Conservation (phyloP, 148 eudicot species). For the Hydrangea macrophylla region DNA sequence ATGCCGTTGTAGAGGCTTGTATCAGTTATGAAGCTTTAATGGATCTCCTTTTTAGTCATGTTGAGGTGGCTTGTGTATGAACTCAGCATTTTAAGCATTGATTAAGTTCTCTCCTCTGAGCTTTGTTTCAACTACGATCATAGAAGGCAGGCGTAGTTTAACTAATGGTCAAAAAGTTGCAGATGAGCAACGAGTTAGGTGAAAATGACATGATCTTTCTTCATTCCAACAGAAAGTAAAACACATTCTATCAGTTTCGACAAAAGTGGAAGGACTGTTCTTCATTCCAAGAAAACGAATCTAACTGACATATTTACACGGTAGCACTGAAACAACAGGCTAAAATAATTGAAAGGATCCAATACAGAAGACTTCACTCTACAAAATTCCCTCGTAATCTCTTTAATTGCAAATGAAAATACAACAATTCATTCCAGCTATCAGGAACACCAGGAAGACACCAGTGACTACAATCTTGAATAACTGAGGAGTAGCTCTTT, state of each 20-base stretch:
- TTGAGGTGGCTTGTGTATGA: too few relatives aligned
- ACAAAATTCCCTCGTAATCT: slow-evolving; percentile 18
- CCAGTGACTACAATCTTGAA: slow-evolving; percentile 99
- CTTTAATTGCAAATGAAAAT: slow-evolving; percentile 42
- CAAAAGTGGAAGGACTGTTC: not conserved
- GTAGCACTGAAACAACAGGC: not conserved
- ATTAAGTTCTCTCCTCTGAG: too few relatives aligned
- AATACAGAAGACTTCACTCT: not conserved
- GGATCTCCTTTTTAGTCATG: too few relatives aligned
- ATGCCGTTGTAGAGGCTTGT: not conserved
- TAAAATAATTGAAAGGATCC: not conserved
- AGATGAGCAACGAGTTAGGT: not conserved
- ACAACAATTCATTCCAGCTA: slow-evolving; percentile 82
- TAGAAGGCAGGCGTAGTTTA: too few relatives aligned
- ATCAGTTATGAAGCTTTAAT: too few relatives aligned
- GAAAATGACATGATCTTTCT: not conserved
- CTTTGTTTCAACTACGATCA: too few relatives aligned
- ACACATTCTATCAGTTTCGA: not conserved
- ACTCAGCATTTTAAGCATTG: too few relatives aligned
- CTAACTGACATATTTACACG: too few relatives aligned
- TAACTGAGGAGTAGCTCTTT: slow-evolving; percentile 27
- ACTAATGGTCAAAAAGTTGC: too few relatives aligned
- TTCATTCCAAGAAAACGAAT: too few relatives aligned
- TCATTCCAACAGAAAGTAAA: not conserved
- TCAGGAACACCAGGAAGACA: slow-evolving; percentile 98